Evolutionary conservation across 73 alveolate genomes (phyloP).

Genomic region (Paramecium caudatum): DNA sequence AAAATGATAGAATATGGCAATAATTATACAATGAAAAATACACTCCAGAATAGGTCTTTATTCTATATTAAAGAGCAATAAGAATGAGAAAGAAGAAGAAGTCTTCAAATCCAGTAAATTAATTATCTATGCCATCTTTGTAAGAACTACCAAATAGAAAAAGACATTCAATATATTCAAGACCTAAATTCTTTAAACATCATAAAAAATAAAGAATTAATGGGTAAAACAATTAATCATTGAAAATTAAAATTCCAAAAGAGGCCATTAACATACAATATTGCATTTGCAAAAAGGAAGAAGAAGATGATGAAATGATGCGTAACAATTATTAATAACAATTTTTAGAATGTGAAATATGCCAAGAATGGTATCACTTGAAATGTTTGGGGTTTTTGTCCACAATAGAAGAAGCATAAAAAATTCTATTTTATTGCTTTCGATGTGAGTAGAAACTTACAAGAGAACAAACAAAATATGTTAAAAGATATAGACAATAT

Average conservation of each 20-base stretch:
- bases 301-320: constrained; percentile 50
- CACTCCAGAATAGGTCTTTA: not conserved
- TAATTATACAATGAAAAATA: constrained; percentile 47
- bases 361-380: constrained; percentile 76
- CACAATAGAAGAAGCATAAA: constrained; percentile 64
- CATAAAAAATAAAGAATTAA: not conserved
- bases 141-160: constrained; percentile 31
- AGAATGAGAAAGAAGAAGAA: constrained; percentile 67
- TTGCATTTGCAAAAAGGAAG: not conserved
- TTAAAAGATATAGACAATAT: not conserved
- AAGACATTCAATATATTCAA: constrained; percentile 48
- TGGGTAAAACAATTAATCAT: not conserved
- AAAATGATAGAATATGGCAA: constrained; percentile 39
- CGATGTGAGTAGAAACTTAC: constrained; percentile 56
- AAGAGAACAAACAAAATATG: constrained; percentile 7
- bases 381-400: constrained; percentile 68
- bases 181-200: constrained; percentile 42
- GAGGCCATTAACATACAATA: constrained; percentile 15
- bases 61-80: constrained; percentile 50
- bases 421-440: constrained; percentile 39
- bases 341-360: constrained; percentile 74
- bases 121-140: not conserved
- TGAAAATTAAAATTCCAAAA: constrained; percentile 49
- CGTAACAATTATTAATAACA: not conserved
- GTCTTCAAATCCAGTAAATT: not conserved